These are phyloP conservation scores for Kurtzmaniella quercitrusa DNA, from an alignment of 1,139 yeast species.

Conservation along the genomic window DNA sequence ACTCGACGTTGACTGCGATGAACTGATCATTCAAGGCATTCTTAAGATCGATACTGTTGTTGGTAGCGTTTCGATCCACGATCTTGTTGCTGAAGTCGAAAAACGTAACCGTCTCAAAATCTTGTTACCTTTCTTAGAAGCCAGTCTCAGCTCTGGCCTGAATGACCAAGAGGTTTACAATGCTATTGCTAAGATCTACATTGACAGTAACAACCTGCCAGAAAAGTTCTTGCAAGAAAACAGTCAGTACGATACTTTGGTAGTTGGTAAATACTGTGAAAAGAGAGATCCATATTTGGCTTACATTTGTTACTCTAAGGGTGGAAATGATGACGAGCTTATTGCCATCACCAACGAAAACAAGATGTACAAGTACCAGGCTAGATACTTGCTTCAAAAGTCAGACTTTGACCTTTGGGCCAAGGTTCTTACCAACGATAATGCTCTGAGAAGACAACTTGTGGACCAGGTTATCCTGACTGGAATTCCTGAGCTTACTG, in stretches of 20 bases:
- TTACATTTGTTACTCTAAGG: conserved; percentile 94
- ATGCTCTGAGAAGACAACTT: conserved; percentile 78
- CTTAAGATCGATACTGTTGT: conserved; percentile 66
- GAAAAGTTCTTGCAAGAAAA: conserved; percentile 95
- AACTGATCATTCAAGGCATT: conserved; percentile 74
- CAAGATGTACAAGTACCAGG: conserved; percentile 98
- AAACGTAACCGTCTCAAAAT: conserved; percentile 91
- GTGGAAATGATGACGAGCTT: conserved; percentile 85
- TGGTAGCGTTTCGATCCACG: conserved; percentile 92
- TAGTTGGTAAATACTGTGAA: conserved; percentile 98
- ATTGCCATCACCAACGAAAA: conserved; percentile 92
- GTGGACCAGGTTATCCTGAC: conserved; percentile 93
- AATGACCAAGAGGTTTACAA: conserved; percentile 90
- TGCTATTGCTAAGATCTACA: conserved; percentile 95
- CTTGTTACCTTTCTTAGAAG: conserved; percentile 87
- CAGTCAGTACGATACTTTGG: conserved; percentile 80
- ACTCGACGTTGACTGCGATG: conserved; percentile 96
- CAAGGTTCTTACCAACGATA: conserved; percentile 69
- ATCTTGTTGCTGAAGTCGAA: conserved; percentile 90
- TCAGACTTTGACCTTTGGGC: conserved; percentile 83
- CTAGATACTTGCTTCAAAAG: conserved; percentile 83
- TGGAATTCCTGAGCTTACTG: conserved; percentile 92
- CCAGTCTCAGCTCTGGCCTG: conserved; percentile 81
- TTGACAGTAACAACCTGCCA: conserved; percentile 95
- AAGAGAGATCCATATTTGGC: conserved; percentile 98